Evolutionary conservation across 176 grass and related monocot species (phyloP).

Genomic region (Oryza meridionalis): DNA sequence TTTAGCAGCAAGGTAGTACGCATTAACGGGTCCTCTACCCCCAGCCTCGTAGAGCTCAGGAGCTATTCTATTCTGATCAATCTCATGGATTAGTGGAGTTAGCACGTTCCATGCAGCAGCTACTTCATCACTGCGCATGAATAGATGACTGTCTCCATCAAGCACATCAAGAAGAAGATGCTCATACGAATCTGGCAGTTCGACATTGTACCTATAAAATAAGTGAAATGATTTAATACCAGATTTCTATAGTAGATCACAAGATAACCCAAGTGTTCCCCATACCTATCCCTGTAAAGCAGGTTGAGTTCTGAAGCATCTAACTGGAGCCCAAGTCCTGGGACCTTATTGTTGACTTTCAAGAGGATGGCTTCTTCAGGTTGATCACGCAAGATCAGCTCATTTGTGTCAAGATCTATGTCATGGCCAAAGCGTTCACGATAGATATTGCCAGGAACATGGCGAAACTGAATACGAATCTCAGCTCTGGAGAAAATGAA

Average conservation of each 20-base stretch:
- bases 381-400: constrained; percentile 84
- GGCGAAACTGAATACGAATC: constrained; percentile 96
- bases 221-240: constrained; percentile 22
- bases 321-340: constrained; percentile 81
- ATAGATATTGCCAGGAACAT: constrained; percentile 96
- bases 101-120: constrained; percentile 84
- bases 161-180: constrained; percentile 89
- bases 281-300: constrained; percentile 88
- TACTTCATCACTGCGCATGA: constrained; percentile 92
- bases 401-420: constrained; percentile 84
- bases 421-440: constrained; percentile 78
- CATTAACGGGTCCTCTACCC: constrained; percentile 71
- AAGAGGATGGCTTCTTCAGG: constrained; percentile 90
- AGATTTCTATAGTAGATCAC: constrained; percentile 2
- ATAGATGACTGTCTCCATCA: constrained; percentile 91
- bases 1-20: constrained; percentile 92
- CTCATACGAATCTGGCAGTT: constrained; percentile 91
- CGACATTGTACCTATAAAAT: constrained; percentile 71
- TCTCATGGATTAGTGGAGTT: constrained; percentile 73
- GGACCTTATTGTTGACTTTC: constrained; percentile 95
- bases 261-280: constrained; percentile 30
- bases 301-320: constrained; percentile 97
- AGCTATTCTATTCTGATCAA: constrained; percentile 67
- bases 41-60: constrained; percentile 89
- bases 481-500: constrained; percentile 68